Evolutionary conservation across 495 filamentous ascomycete genomes (phyloP).

Genomic region (Podospora anserina): DNA sequence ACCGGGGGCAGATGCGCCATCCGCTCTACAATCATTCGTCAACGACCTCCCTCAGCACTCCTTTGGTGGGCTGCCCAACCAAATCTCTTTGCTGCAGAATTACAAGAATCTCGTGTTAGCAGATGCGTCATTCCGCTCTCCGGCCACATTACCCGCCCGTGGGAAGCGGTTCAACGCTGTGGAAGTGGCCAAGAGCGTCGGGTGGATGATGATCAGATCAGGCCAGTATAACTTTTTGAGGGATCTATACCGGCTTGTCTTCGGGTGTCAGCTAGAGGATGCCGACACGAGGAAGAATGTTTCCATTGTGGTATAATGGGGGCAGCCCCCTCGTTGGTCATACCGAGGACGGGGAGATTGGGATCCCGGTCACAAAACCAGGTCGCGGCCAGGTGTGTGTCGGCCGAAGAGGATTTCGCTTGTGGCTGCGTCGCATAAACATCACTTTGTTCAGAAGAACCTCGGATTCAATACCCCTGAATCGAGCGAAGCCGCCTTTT

Average conservation of each 20-base stretch:
- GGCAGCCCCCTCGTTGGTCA: not conserved
- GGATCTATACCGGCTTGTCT: conserved; percentile 79
- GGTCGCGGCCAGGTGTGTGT: not conserved
- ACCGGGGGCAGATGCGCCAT: conserved; percentile 33
- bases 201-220: conserved; percentile 58
- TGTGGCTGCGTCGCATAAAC: not conserved
- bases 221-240: conserved; percentile 66
- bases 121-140: conserved; percentile 62
- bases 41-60: conserved; percentile 70
- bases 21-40: conserved; percentile 64
- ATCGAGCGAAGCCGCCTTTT: not conserved
- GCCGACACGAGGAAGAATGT: conserved; percentile 54
- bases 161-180: conserved; percentile 58
- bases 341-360: not conserved
- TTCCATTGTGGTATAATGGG: conserved; percentile 42
- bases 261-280: conserved; percentile 78
- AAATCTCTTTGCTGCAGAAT: conserved; percentile 64
- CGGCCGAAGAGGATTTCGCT: not conserved
- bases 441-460: not conserved
- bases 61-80: conserved; percentile 69
- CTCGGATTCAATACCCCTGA: not conserved
- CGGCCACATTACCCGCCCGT: conserved; percentile 51
- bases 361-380: not conserved
- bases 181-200: conserved; percentile 72
- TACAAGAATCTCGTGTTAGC: conserved; percentile 73